A percentile compares a stretch with the other conserved stretches of the same genome.
phyloP scores from a whole-genome alignment of 139 green algal species.

The Chloropicon primus region DNA sequence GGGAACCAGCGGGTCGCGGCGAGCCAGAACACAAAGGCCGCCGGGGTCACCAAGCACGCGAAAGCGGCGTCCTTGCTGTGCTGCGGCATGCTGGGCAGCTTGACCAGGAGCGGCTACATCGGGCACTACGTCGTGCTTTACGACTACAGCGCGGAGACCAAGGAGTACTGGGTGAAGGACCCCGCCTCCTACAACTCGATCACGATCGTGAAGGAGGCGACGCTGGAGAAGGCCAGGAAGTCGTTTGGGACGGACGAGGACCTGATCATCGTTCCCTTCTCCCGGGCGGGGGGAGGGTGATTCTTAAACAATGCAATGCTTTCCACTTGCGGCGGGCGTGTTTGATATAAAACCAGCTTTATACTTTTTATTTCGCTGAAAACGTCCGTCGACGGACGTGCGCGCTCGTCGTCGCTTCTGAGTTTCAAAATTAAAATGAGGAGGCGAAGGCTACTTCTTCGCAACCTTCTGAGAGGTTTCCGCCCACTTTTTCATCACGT shows the following conservation, averaged over 20 bases:
- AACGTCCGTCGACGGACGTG: no score
- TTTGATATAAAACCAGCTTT: no score
- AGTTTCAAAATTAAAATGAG: no score
- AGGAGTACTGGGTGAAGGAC: constrained; percentile 37
- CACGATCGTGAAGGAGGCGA: constrained; percentile 7
- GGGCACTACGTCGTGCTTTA: constrained; percentile 48
- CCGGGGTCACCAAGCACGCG: not conserved
- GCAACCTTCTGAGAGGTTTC: constrained; percentile 18
- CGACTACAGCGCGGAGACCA: constrained; percentile 23
- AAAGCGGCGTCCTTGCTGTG: not conserved
- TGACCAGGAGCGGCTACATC: constrained; percentile 19
- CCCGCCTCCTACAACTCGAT: constrained; percentile 19
- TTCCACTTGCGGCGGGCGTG: not conserved
- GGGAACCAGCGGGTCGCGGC: no score
- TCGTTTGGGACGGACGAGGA: constrained; percentile 63
- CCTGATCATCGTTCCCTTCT: constrained; percentile 29
- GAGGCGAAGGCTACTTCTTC: no score
- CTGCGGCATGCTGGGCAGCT: constrained; percentile 9
- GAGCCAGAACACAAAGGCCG: constrained; percentile 37
- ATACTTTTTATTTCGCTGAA: no score
- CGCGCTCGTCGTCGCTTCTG: no score
- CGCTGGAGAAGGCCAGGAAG: constrained; percentile 37
- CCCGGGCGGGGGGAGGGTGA: no score
- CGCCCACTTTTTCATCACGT: constrained; percentile 25
- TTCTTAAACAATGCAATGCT: no score